Conservation (phyloP, 805 yeast species). For the Yarrowia osloensis region DNA sequence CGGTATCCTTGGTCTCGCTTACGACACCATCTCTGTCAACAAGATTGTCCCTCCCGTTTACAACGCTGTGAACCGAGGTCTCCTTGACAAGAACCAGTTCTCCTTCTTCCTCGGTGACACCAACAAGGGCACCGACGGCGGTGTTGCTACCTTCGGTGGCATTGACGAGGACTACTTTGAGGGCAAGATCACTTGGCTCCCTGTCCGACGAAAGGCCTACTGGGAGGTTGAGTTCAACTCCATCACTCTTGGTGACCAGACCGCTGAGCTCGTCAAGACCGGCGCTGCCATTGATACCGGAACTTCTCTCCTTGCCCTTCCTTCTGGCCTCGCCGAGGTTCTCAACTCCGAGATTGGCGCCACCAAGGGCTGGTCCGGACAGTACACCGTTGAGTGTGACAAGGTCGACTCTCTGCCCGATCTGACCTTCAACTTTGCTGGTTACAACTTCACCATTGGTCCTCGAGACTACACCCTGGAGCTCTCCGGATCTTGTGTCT, state of each 20-base stretch:
- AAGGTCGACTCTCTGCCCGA: slow-evolving; percentile 84
- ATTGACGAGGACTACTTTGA: slow-evolving; percentile 70
- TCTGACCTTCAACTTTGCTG: slow-evolving; percentile 84
- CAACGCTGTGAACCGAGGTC: slow-evolving; percentile 79
- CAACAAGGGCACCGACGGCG: slow-evolving; percentile 68
- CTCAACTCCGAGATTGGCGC: slow-evolving; percentile 96
- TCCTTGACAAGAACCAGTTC: slow-evolving; percentile 81
- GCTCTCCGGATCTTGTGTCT: slow-evolving; percentile 91
- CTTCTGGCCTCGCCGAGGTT: slow-evolving; percentile 93
- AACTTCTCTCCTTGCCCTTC: slow-evolving; percentile 92
- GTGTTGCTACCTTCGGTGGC: slow-evolving; percentile 95
- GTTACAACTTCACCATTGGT: slow-evolving; percentile 85
- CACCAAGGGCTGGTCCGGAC: slow-evolving; percentile 95
- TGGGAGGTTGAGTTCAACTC: slow-evolving; percentile 98
- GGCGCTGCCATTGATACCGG: slow-evolving; percentile 99
- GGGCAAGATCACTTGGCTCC: slow-evolving; percentile 92
- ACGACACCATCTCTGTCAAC: slow-evolving; percentile 86
- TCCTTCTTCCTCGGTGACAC: slow-evolving; percentile 88
- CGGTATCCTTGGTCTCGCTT: slow-evolving; percentile 94
- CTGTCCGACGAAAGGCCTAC: slow-evolving; percentile 98
- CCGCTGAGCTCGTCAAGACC: slow-evolving; percentile 72
- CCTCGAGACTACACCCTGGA: slow-evolving; percentile 94
- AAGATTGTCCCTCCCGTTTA: slow-evolving; percentile 91
- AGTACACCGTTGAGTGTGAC: slow-evolving; percentile 89
- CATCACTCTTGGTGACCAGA: slow-evolving; percentile 88